Evolutionary conservation across 306 rosid species (phyloP), one percentile per base, ranked within the genome.

Genomic region (Luffa aegyptiaca): DNA sequence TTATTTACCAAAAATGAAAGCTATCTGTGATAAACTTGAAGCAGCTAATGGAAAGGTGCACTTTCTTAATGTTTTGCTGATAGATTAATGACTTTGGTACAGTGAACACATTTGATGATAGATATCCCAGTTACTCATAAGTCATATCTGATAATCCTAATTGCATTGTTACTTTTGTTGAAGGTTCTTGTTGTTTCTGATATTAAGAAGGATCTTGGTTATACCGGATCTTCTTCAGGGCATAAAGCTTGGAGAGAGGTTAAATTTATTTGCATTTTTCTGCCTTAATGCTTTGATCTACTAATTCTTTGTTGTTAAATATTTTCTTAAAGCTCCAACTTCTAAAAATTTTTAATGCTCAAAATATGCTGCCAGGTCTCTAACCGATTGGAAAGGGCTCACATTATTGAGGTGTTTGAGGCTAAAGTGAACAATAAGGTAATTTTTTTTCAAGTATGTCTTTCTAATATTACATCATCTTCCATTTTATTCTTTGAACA

Each of bases 351-450:
- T 52, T 68, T 62, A 45, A 42, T 63, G 42, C 72, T 51, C 62
- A 48, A 74, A 65, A 80, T 81, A 35, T 85, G 44, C 79, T 73
- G 45, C 80, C 84, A 95, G 98, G 83, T 95, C 73, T 82, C 52
- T 83, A 70, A 79, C 68, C 84, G 87, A 87, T 81, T 95, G 96
- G 87, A 84, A 88, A 89, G 84, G 56, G 88, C 88, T 71, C 42
- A 78, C 59, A 79, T 89, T 35, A 91, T 89, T 66, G 89, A 91
- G 86, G 88, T 83, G 84, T 95, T 95, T 90, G 90, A 88, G 14
- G 97, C 98, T 71, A 90, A 88, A 84, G 97, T 95, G 82, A 86
- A 95, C 73, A 91, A 86, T 70, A 95, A 92, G 97, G 98, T 90
- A 26, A 42, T 49, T 13, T 59, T 56, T 76, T n/a, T 75, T 72